Conservation (phyloP, 169 alveolate species). For the Plasmodium reichenowi region DNA sequence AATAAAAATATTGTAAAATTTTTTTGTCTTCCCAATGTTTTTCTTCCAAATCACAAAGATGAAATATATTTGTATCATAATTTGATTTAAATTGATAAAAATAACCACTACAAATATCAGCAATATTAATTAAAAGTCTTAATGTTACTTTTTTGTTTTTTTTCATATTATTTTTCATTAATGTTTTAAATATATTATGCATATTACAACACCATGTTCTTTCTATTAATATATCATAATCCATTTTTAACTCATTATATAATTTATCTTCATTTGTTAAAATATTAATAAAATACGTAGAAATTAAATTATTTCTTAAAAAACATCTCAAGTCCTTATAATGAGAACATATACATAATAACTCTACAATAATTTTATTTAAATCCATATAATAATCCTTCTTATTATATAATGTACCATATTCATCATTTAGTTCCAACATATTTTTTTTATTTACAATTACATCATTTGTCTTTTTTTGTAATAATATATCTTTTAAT, state of each 20-base stretch:
- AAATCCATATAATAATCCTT: not conserved
- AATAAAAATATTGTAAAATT: constrained; percentile 36
- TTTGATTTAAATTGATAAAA: constrained; percentile 32
- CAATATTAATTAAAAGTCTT: constrained; percentile 65
- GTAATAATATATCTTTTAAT: constrained; percentile 13
- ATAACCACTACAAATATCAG: constrained; percentile 69
- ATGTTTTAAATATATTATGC: constrained; percentile 53
- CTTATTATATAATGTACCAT: not conserved
- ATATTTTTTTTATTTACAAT: not conserved
- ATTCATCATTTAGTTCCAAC: not conserved
- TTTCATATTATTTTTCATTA: constrained; percentile 43
- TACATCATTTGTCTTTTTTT: constrained; percentile 11
- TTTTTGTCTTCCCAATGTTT: constrained; percentile 69
- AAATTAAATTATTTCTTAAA: constrained; percentile 41
- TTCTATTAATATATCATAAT: constrained; percentile 71
- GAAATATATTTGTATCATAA: constrained; percentile 21
- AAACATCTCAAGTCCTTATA: constrained; percentile 12
- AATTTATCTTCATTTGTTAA: constrained; percentile 56
- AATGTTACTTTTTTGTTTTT: constrained; percentile 62
- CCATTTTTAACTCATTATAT: constrained; percentile 42
- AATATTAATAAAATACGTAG: constrained; percentile 28
- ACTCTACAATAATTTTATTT: constrained; percentile 40
- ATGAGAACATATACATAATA: constrained; percentile 37
- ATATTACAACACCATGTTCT: constrained; percentile 58
- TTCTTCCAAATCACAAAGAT: constrained; percentile 42